phyloP scores from a whole-genome alignment of 192 early-diverging fungal genomes.

The Linnemannia schmuckeri region DNA sequence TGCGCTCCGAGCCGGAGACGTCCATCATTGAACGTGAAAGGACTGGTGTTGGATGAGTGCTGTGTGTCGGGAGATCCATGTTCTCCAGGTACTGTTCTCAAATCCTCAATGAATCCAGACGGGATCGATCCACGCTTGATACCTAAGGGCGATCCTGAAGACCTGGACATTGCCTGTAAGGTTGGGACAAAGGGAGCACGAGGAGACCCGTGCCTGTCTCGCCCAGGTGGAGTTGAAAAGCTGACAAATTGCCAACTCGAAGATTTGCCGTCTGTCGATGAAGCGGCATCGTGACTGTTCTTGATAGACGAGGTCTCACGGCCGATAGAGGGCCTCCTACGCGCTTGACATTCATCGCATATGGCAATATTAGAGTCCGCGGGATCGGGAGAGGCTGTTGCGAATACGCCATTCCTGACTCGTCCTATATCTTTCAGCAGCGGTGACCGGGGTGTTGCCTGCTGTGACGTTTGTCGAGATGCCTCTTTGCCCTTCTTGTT shows the following conservation, averaged over 20 bases:
- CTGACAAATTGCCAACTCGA: conserved; percentile 52
- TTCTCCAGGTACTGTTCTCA: not conserved
- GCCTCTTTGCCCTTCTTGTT: conserved; percentile 15
- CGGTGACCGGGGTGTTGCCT: conserved; percentile 17
- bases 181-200: conserved; percentile 30
- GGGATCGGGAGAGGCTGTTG: not conserved
- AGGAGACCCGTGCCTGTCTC: conserved; percentile 35
- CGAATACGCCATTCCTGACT: conserved; percentile 3
- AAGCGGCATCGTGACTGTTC: conserved; percentile 33
- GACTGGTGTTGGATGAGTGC: not conserved
- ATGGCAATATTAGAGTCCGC: conserved; percentile 4
- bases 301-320: not conserved
- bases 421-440: conserved; percentile 36
- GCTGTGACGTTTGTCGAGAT: conserved; percentile 1
- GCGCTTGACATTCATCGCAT: conserved; percentile 31
- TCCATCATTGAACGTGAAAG: conserved; percentile 15
- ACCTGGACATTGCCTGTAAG: conserved; percentile 2
- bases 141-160: conserved; percentile 17
- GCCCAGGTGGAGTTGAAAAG: conserved; percentile 42
- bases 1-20: conserved; percentile 8
- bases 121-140: not conserved
- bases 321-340: conserved; percentile 27
- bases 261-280: conserved; percentile 47
- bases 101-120: conserved; percentile 17
- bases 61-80: not conserved